A percentile compares a stretch with the other conserved stretches of the same genome.
Evolutionary conservation across 257 asterid species (phyloP).

Genomic region (Vinca minor): DNA sequence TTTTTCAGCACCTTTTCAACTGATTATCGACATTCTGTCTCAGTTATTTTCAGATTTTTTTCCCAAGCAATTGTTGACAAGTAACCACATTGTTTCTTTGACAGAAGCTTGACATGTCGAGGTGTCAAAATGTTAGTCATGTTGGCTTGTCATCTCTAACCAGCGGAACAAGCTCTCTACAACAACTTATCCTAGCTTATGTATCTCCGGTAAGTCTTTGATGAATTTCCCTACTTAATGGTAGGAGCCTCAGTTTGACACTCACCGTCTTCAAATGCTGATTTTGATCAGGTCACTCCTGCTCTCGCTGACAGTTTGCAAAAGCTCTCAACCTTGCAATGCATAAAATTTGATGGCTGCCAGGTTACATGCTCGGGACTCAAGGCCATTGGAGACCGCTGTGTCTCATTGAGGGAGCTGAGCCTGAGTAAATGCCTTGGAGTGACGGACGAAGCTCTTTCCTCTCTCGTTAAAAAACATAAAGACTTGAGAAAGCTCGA

Average conservation of each 20-base stretch:
- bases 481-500: slow-evolving; percentile 60
- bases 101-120: slow-evolving; percentile 84
- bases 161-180: slow-evolving; percentile 44
- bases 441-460: slow-evolving; percentile 83
- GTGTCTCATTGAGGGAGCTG: slow-evolving; percentile 56
- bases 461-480: slow-evolving; percentile 55
- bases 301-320: slow-evolving; percentile 72
- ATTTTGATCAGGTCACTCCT: slow-evolving; percentile 58
- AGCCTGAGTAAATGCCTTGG: slow-evolving; percentile 77
- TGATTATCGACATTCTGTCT: neutral
- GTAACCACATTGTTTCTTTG: slow-evolving; percentile 12
- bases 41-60: neutral
- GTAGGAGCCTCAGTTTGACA: neutral
- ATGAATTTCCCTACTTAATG: slow-evolving; percentile 4
- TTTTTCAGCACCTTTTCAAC: neutral
- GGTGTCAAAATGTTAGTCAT: slow-evolving; percentile 76
- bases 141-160: slow-evolving; percentile 72
- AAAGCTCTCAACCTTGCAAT: slow-evolving; percentile 57
- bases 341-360: slow-evolving; percentile 75
- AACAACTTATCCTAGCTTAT: slow-evolving; percentile 60
- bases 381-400: slow-evolving; percentile 65
- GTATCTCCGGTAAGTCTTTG: slow-evolving; percentile 58
- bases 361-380: slow-evolving; percentile 73
- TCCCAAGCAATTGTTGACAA: slow-evolving; percentile 4
- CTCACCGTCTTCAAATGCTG: slow-evolving; percentile 12